A percentile compares a stretch with the other conserved stretches of the same genome.
Conservation (phyloP, 176 grass and related monocot genomes). For the Eragrostis curvula region DNA sequence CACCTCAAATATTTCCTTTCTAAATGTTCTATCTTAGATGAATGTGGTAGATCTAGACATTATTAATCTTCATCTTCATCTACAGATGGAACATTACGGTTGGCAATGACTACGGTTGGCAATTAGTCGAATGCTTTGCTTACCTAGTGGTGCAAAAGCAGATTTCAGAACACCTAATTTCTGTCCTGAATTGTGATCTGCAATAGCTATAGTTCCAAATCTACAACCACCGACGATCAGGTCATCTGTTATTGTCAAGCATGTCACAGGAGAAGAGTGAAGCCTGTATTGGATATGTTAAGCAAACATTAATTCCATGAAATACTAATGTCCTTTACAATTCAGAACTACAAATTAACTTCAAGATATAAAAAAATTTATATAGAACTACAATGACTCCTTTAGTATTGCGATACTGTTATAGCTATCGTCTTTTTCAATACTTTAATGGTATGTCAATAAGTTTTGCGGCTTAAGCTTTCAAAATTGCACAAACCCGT, state of each 20-base stretch:
- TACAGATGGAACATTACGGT: neutral
- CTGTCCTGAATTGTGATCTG: conserved; percentile 84
- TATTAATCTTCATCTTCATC: conserved; percentile 13
- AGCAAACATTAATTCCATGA: conserved; percentile 27
- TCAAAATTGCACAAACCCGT: neutral
- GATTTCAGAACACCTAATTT: conserved; percentile 78
- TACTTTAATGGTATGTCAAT: neutral
- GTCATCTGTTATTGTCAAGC: conserved; percentile 77
- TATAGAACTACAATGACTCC: neutral
- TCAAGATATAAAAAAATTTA: neutral
- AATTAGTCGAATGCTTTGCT: conserved; percentile 4
- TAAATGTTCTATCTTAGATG: neutral
- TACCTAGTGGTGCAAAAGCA: conserved; percentile 78
- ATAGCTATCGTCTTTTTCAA: neutral
- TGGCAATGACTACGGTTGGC: neutral
- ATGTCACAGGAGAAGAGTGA: conserved; percentile 79
- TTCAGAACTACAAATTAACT: conserved; percentile 7
- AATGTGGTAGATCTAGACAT: neutral
- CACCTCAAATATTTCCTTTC: neutral
- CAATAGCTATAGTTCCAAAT: conserved; percentile 84
- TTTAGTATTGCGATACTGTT: neutral
- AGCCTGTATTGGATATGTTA: conserved; percentile 60
- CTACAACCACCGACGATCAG: conserved; percentile 84
- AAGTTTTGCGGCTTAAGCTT: neutral
- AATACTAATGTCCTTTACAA: neutral